Evolutionary conservation across 768 basidiomycete genomes (phyloP), one percentile per base, ranked within the genome.

Genomic region (Daedalea quercina): DNA sequence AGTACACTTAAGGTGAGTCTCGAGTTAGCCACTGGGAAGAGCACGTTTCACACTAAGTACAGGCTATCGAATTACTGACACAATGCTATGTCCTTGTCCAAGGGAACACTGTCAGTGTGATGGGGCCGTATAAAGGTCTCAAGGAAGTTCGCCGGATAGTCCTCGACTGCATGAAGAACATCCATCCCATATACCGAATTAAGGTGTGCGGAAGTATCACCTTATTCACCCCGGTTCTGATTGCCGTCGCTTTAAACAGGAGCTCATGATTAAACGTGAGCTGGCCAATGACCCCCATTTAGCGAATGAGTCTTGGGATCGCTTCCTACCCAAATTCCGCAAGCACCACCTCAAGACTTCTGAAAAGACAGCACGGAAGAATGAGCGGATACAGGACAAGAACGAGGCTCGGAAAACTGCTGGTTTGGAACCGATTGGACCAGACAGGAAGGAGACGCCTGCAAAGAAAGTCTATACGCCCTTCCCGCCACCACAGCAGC

Each of bases 131-230:
- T 73, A 96, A 95, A 64, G 87, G 87, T 0, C 74, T 99, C 19
- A 98, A 97, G 67, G 96, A 99, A 69, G 95, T 99, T 11, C 79
- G 96, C 53, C 73, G 94, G 60, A 97, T 98, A 56, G 82, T 99
- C n/a, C 69, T 97, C 40, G 96, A 99, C 65, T 99, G 96, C 73
- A 98, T 99, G 96, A 94, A 87, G 73, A 99, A 99, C 66, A 88
- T 98, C 50, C 96, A 99, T 65, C 96, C 96, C 1, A 98, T 99
- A 65, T 99, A 99, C 67, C 85, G 94, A 61, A 99, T 99, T 70
- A 99, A 99, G 71, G 94, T 90, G 37, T 20, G 61, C 40, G 33
- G 33, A 35, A 20, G 11, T 11, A n/a, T 37, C 26, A 56, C 49
- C 50, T 17, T 25, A 54, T 54, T 57, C 24, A 3, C 4, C 37